These are phyloP conservation scores for Calonectria hawksworthii DNA, from an alignment of 2,329 filamentous ascomycete species.

Conservation along the genomic window DNA sequence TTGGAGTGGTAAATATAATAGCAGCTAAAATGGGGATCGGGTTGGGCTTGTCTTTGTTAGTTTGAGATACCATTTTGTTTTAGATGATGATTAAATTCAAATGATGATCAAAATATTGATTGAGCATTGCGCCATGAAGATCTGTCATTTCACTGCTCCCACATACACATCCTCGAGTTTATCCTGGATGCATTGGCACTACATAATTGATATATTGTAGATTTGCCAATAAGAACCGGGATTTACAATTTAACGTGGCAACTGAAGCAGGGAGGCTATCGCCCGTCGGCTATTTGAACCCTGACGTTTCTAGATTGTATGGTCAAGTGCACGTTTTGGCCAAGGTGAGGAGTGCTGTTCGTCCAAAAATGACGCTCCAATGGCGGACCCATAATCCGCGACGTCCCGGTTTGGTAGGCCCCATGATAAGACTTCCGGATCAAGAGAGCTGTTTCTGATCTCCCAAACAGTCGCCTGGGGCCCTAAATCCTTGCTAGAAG, in stretches of 20 bases:
- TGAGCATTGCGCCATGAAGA: neutral
- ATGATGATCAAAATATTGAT: neutral
- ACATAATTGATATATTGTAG: neutral
- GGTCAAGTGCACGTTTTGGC: neutral
- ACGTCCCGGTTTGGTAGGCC: neutral
- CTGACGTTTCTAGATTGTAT: no score
- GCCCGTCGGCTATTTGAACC: neutral
- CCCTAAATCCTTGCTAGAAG: neutral
- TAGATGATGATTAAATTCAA: neutral
- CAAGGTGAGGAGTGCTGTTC: neutral
- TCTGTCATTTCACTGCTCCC: neutral
- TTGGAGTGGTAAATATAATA: conserved; percentile 60
- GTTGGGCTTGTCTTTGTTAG: conserved; percentile 22
- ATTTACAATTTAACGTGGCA: neutral
- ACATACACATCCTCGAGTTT: neutral
- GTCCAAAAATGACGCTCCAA: neutral
- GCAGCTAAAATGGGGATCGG: conserved; percentile 2
- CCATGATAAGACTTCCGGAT: neutral
- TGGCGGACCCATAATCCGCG: neutral
- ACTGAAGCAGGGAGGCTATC: neutral
- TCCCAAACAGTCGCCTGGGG: neutral
- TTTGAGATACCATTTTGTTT: conserved; percentile 42
- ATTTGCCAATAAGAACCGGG: neutral
- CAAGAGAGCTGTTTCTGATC: neutral
- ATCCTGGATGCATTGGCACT: neutral